These are phyloP conservation scores for Phytopythium delawarense DNA, from an alignment of 352 stramenopile species.

Conservation along the genomic window DNA sequence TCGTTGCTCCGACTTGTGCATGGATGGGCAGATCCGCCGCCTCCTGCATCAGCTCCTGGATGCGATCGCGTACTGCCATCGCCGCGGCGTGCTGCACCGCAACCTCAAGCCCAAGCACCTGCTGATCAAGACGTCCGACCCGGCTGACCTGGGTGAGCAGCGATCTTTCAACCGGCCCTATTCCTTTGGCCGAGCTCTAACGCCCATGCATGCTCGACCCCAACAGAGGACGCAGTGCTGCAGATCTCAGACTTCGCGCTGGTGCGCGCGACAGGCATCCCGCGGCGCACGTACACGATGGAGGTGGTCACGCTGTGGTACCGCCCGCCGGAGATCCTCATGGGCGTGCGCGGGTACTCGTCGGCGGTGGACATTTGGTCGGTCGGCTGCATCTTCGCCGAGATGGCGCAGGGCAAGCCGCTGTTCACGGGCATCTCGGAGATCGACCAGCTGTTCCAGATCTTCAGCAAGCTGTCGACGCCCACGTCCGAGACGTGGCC, in stretches of 20 bases:
- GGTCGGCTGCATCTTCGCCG: slow-evolving; percentile 96
- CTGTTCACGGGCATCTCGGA: slow-evolving; percentile 81
- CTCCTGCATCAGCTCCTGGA: slow-evolving; percentile 86
- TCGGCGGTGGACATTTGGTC: slow-evolving; percentile 92
- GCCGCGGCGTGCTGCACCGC: slow-evolving; percentile 82
- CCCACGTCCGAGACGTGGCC: slow-evolving; percentile 96
- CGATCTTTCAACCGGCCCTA: background rate
- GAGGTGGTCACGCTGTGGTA: slow-evolving; percentile 92
- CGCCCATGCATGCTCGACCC: background rate
- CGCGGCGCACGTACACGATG: slow-evolving; percentile 86
- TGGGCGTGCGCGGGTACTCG: slow-evolving; percentile 84
- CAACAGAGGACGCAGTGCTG: slow-evolving; percentile 54
- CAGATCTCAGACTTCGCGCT: slow-evolving; percentile 89
- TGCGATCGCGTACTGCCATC: slow-evolving; percentile 87
- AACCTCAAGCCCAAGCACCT: slow-evolving; percentile 91
- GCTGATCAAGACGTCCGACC: slow-evolving; percentile 72
- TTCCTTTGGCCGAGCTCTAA: background rate
- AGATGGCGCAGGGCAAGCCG: slow-evolving; percentile 90
- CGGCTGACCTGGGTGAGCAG: slow-evolving; percentile 49
- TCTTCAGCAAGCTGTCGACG: slow-evolving; percentile 94
- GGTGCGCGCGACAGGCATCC: slow-evolving; percentile 84
- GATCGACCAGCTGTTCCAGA: slow-evolving; percentile 86
- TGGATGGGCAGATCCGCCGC: slow-evolving; percentile 50
- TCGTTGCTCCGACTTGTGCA: slow-evolving; percentile 2
- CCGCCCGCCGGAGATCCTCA: slow-evolving; percentile 85